Conservation (phyloP, 148 eudicot species). For the Amaranthus palmeri region DNA sequence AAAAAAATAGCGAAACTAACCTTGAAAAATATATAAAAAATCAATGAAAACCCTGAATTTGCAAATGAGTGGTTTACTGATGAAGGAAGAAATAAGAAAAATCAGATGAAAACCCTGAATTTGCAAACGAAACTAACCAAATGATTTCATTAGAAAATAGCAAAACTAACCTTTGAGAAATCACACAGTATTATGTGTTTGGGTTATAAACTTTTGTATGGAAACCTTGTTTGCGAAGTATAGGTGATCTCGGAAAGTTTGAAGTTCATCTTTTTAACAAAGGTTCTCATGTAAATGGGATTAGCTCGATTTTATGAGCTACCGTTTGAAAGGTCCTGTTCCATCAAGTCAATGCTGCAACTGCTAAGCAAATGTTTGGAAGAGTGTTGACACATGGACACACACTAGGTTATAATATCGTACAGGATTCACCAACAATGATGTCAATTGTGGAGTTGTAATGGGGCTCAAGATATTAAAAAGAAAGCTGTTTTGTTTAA, state of each 20-base stretch:
- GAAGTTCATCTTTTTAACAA: neutral
- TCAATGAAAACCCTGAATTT: too few relatives aligned
- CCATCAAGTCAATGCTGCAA: conserved; percentile 8
- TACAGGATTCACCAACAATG: conserved; percentile 28
- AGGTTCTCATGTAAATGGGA: neutral
- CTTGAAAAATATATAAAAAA: too few relatives aligned
- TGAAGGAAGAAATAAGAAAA: too few relatives aligned
- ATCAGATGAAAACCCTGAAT: too few relatives aligned
- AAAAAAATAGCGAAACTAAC: too few relatives aligned
- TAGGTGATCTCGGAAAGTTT: neutral
- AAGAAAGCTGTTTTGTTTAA: conserved; percentile 26
- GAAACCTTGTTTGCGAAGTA: neutral
- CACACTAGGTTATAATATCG: conserved; percentile 7
- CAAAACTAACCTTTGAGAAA: too few relatives aligned
- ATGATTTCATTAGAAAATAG: too few relatives aligned
- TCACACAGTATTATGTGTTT: too few relatives aligned
- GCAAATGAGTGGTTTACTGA: too few relatives aligned
- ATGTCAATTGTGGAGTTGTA: conserved; percentile 23
- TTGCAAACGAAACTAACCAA: too few relatives aligned
- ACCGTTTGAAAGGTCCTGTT: neutral
- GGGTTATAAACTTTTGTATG: neutral
- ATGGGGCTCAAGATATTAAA: conserved; percentile 21
- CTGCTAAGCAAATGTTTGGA: neutral
- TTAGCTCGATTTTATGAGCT: neutral
- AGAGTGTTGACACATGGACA: neutral